These are phyloP conservation scores for Stentor roeselii DNA, from an alignment of 73 alveolate species.

Conservation along the genomic window DNA sequence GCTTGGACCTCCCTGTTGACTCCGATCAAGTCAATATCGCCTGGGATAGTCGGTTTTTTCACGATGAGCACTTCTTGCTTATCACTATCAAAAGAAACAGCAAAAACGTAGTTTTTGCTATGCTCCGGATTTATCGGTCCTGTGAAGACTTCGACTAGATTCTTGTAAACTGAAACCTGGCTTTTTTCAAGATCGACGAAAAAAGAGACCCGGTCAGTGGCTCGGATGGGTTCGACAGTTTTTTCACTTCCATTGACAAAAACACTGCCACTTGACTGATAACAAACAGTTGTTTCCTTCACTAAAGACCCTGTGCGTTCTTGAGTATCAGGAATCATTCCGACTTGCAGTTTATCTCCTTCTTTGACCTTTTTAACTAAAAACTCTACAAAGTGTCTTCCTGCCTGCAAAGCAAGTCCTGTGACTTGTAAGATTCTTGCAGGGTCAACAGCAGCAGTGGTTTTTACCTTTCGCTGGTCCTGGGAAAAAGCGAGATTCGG, in stretches of 20 bases:
- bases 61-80: slow-evolving; percentile 7
- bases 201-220: neutral
- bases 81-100: slow-evolving; percentile 13
- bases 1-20: neutral
- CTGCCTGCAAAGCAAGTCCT: slow-evolving; percentile 23
- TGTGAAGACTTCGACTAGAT: slow-evolving; percentile 17
- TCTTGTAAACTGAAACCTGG: neutral
- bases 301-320: slow-evolving; percentile 22
- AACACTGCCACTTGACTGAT: slow-evolving; percentile 17
- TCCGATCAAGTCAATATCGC: slow-evolving; percentile 25
- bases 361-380: slow-evolving; percentile 7
- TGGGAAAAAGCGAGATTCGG: slow-evolving; percentile 2
- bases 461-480: slow-evolving; percentile 23
- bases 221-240: neutral
- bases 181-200: slow-evolving; percentile 3
- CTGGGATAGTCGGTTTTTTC: slow-evolving; percentile 15
- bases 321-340: neutral
- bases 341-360: slow-evolving; percentile 17
- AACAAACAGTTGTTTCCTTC: slow-evolving; percentile 20
- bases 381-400: slow-evolving; percentile 26
- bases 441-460: neutral
- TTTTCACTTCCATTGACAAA: neutral
- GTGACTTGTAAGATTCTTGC: neutral
- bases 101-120: neutral
- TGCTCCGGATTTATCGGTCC: neutral